Evolutionary conservation across 495 filamentous ascomycete species (phyloP), one percentile per base, ranked within the genome.

Genomic region (Trichoderma erinaceum): DNA sequence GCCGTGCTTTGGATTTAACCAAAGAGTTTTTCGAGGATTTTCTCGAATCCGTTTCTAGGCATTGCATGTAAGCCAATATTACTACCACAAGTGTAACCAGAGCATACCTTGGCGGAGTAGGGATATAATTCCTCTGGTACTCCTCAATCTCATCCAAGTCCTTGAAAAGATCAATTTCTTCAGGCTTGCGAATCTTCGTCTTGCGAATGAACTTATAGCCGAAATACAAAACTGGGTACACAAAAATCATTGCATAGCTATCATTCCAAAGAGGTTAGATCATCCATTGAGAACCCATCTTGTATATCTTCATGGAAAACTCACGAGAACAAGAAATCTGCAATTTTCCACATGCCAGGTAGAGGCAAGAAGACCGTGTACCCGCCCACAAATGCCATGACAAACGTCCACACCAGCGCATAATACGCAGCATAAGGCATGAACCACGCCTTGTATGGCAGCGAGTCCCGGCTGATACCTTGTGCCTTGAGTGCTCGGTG

Each of bases 241-340:
- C 73, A 7, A 78, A 81, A 38, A 92, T 85, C 86, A 90, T 91
- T 13, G 85, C 85, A 71, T 91, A 87, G 21, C 77, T 80, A 64
- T 13, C 41, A 56, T 43, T 13, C 6, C 21, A 66, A 50, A 58
- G 44, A 68, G 5, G 35, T 38, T 7, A 38, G 35, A 0, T 38
- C 8, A 38, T 38, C 8, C 5, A 38, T 38, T 38, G 5, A 7
- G 5, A 38, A 38, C 3, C 3, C 29, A 38, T 38, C 0, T 38
- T 38, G n/a, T n/a, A n/a, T 38, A 5, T 38, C 35, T 4, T 10
- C 0, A 7, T 7, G 35, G 5, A 38, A 38, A 67, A 80, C 83
- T 80, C 71, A 92, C 74, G 88, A 89, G 76, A 93, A 93, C 38
- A 93, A 76, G 70, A 95, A 93, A 0, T 84, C 89, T 1, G 90